These are phyloP conservation scores for Fusarium oligoseptatum DNA, from an alignment of 2,329 filamentous ascomycete species.

Conservation along the genomic window DNA sequence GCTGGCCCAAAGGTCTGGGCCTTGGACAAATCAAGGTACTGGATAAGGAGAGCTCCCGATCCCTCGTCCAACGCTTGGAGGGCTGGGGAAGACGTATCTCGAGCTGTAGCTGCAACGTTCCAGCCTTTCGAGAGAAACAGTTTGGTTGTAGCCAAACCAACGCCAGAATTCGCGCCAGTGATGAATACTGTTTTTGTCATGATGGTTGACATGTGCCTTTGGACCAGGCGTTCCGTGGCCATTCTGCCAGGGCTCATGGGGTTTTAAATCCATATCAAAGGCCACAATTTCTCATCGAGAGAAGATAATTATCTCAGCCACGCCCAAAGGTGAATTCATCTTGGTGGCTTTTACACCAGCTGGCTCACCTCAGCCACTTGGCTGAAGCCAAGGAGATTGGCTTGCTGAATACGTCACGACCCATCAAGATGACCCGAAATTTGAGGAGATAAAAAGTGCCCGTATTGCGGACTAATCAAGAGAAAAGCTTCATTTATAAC, in stretches of 20 bases:
- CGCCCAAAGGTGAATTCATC: background rate
- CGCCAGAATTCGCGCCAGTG: conserved; percentile 19
- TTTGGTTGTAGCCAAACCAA: conserved; percentile 19
- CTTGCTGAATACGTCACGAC: background rate
- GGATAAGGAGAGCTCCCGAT: background rate
- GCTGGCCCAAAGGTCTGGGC: conserved; percentile 19
- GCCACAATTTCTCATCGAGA: background rate
- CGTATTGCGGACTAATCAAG: background rate
- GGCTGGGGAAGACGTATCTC: conserved; percentile 1
- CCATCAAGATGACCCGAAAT: background rate
- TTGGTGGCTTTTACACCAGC: background rate
- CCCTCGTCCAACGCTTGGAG: conserved; percentile 1
- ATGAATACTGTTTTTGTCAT: conserved; percentile 21
- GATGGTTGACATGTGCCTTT: background rate
- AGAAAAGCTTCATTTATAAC: background rate
- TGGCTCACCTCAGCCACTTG: conserved; percentile 15
- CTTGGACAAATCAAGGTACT: conserved; percentile 24
- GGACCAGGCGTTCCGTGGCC: background rate
- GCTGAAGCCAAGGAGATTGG: background rate
- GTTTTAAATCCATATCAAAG: background rate
- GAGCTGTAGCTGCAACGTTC: conserved; percentile 9
- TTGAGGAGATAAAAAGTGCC: background rate
- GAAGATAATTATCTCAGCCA: background rate
- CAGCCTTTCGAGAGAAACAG: conserved; percentile 20
- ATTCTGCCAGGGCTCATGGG: background rate